Conservation (phyloP, 129 eudicot species). For the Flaveria linearis region DNA sequence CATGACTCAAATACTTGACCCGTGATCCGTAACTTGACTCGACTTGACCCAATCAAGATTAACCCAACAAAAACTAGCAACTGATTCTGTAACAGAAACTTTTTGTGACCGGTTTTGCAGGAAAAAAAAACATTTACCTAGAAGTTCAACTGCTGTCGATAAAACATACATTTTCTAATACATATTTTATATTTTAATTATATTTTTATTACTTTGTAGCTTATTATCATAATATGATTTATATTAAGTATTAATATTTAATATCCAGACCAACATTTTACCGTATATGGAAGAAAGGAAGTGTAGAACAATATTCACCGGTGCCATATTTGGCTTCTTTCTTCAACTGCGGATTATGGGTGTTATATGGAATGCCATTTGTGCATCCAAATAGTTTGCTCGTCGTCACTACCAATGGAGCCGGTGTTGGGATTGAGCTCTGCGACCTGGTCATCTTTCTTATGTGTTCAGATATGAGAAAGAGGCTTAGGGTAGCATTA, state of each 20-base stretch:
- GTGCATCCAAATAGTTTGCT: conserved; percentile 73
- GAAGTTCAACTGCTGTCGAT: too few species aligned
- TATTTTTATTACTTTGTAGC: neutral
- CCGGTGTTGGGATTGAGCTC: conserved; percentile 62
- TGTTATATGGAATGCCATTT: conserved; percentile 76
- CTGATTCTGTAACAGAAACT: too few species aligned
- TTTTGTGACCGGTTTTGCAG: too few species aligned
- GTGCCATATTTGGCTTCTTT: conserved; percentile 72
- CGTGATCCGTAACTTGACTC: too few species aligned
- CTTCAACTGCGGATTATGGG: conserved; percentile 78
- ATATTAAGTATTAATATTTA: neutral
- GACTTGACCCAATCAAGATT: too few species aligned
- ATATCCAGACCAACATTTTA: conserved; percentile 69
- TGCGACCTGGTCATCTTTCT: conserved; percentile 52
- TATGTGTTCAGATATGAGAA: conserved; percentile 34
- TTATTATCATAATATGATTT: neutral
- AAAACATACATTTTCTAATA: too few species aligned
- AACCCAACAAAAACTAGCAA: too few species aligned
- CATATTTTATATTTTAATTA: too few species aligned
- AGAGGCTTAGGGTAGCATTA: conserved; percentile 38
- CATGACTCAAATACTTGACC: too few species aligned
- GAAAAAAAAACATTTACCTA: too few species aligned
- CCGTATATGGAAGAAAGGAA: conserved; percentile 59
- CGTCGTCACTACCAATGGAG: conserved; percentile 69
- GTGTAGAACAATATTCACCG: conserved; percentile 79